phyloP scores from a whole-genome alignment of 1,139 yeast species.

The Debaryomyces fabryi region DNA sequence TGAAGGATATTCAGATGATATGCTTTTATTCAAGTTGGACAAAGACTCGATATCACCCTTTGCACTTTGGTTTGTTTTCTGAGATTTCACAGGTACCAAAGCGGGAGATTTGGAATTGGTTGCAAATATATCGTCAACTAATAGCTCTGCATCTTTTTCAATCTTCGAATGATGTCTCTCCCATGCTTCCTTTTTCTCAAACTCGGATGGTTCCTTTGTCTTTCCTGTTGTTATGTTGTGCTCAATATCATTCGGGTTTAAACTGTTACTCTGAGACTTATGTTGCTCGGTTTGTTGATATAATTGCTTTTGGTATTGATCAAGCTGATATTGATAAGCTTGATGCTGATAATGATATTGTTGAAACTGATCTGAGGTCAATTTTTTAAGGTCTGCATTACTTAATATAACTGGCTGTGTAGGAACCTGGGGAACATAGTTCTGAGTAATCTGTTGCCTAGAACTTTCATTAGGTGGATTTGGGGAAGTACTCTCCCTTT shows the following conservation, averaged over 20 bases:
- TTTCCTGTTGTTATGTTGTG: slow-evolving; percentile 1
- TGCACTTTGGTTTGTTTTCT: slow-evolving; percentile 13
- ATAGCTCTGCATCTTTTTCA: slow-evolving; percentile 35
- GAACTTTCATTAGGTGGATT: not conserved
- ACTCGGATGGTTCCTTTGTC: slow-evolving; percentile 17
- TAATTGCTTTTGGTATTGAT: slow-evolving; percentile 19
- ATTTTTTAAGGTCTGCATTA: slow-evolving; percentile 19
- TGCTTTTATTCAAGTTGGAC: slow-evolving; percentile 3
- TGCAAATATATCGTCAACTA: slow-evolving; percentile 47
- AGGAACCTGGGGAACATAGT: slow-evolving; percentile 14
- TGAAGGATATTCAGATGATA: slow-evolving; percentile 1
- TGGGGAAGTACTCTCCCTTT: not conserved
- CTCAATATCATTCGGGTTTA: not conserved
- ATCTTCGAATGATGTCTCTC: slow-evolving; percentile 23
- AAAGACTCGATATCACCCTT: slow-evolving; percentile 10
- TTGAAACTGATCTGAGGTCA: slow-evolving; percentile 26
- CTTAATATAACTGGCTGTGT: slow-evolving; percentile 21
- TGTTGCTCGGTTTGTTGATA: slow-evolving; percentile 12
- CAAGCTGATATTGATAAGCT: slow-evolving; percentile 24
- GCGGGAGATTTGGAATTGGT: slow-evolving; percentile 9
- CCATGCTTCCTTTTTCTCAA: slow-evolving; percentile 44
- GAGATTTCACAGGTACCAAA: slow-evolving; percentile 5
- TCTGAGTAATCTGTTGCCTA: not conserved
- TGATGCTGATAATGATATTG: slow-evolving; percentile 28
- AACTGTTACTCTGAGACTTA: not conserved